Conservation (phyloP, 352 stramenopile species). For the Porosira glacialis region DNA sequence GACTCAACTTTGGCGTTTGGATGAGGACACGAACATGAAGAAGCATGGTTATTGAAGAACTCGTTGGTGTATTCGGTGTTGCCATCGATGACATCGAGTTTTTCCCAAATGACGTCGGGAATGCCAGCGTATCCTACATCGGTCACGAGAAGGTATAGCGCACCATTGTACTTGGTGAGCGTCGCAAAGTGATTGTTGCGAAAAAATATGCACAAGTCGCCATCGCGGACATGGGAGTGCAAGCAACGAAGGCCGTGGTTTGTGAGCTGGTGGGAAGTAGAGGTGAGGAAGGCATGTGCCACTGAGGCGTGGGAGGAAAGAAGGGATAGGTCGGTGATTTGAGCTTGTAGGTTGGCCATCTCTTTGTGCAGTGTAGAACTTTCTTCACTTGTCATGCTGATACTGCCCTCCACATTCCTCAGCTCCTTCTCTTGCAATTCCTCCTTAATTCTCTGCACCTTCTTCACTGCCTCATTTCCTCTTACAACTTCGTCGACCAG, state of each 20-base stretch:
- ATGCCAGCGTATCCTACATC: constrained; percentile 94
- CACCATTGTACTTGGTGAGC: constrained; percentile 91
- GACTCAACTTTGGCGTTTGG: too few relatives aligned
- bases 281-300: constrained; percentile 86
- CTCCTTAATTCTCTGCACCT: constrained; percentile 47
- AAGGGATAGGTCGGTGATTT: constrained; percentile 13
- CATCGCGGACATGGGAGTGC: constrained; percentile 87
- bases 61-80: constrained; percentile 73
- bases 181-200: constrained; percentile 99
- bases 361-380: constrained; percentile 7
- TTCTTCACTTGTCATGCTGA: not conserved
- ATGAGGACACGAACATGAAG: too few relatives aligned
- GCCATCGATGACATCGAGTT: constrained; percentile 85
- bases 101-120: constrained; percentile 91
- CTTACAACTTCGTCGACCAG: constrained; percentile 90
- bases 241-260: constrained; percentile 90
- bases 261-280: constrained; percentile 89
- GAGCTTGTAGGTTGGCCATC: constrained; percentile 10
- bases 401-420: not conserved
- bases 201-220: constrained; percentile 94
- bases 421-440: not conserved
- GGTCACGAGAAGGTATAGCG: constrained; percentile 93
- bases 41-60: too few relatives aligned
- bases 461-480: constrained; percentile 79
- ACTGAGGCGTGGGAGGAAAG: constrained; percentile 57